phyloP scores from a whole-genome alignment of 2,329 filamentous ascomycete species.

The Pyrenochaeta sp. region DNA sequence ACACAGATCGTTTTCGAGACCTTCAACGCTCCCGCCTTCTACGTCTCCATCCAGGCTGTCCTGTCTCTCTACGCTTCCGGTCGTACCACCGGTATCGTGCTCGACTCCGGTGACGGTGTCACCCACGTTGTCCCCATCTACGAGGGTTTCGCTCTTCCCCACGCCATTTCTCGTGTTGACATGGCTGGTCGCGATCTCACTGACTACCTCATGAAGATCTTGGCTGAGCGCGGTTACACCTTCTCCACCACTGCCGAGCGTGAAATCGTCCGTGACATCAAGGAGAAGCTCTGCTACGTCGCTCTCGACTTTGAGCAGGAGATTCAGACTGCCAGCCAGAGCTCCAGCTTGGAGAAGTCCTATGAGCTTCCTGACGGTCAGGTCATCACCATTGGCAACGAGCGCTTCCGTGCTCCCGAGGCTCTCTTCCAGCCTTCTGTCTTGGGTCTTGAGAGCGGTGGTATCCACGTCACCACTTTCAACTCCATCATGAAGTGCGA shows the following conservation, averaged over 20 bases:
- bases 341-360: slow-evolving; percentile 98
- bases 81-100: slow-evolving; percentile 99
- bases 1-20: slow-evolving; percentile 99
- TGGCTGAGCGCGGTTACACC: slow-evolving; percentile 98
- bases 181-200: slow-evolving; percentile 99
- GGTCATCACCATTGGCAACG: slow-evolving; percentile 99
- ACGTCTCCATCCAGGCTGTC: slow-evolving; percentile 99
- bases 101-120: slow-evolving; percentile 99
- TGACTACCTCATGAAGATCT: slow-evolving; percentile 99
- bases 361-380: slow-evolving; percentile 99
- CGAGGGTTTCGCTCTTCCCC: slow-evolving; percentile 99
- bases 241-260: slow-evolving; percentile 99
- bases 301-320: slow-evolving; percentile 99
- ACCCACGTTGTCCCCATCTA: slow-evolving; percentile 99
- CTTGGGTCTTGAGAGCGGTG: slow-evolving; percentile 96
- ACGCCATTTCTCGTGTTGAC: slow-evolving; percentile 99
- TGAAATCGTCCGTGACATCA: slow-evolving; percentile 99
- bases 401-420: slow-evolving; percentile 99
- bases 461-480: slow-evolving; percentile 99
- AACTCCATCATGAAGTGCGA: slow-evolving; percentile 99
- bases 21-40: slow-evolving; percentile 99
- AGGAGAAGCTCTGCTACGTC: slow-evolving; percentile 99
- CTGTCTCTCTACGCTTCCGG: slow-evolving; percentile 99
- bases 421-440: slow-evolving; percentile 99
- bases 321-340: slow-evolving; percentile 99